Evolutionary conservation across 306 rosid species (phyloP), one percentile per base, ranked within the genome.

Genomic region (Casuarina glauca): DNA sequence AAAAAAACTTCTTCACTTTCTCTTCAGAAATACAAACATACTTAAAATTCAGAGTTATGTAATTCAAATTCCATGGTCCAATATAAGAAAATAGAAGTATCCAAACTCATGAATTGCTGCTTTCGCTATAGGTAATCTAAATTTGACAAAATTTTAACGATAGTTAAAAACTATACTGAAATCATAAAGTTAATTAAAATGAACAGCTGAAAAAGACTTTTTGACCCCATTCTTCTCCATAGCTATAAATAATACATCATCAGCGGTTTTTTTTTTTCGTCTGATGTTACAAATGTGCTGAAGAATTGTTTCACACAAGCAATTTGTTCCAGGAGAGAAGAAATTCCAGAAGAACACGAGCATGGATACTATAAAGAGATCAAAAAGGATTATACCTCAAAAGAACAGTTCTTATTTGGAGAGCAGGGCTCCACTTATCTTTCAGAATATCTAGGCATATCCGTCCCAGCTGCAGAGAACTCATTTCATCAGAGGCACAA

Each of bases 391-490:
- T 17, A 77, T 89, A 90, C 97, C 97, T 93, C 87, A 93, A 84
- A 80, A 93, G 97, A 62, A 93, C 97, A 80, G 96, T 93, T 78
- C 97, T 92, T 70, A 93, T 93, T 91, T 85, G 92, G 57, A 93
- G 96, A 64, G 96, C 97, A 68, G 97, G 97, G 69, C 93, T 93
- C 97, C 96, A 93, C 81, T 90, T 93, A 83, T 93, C 97, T 76
- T 93, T 93, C 88, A 93, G 90, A 76, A 93, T 90, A 82, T 93
- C 97, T 79, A 93, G 97, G 76, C 97, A 93, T 82, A 93, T 93
- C 80, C 97, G 89, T 78, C 97, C 97, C 69, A 93, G 96, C 97
- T 93, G 88, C 69, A 13, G 64, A 3, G n/a, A 43, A 69, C 44
- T 43, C 68, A 50, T 57, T 32, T 49, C 69, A 67, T 80, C 58